phyloP scores from a whole-genome alignment of 1,284 basidiomycete genomes.

The Irpex sp. region DNA sequence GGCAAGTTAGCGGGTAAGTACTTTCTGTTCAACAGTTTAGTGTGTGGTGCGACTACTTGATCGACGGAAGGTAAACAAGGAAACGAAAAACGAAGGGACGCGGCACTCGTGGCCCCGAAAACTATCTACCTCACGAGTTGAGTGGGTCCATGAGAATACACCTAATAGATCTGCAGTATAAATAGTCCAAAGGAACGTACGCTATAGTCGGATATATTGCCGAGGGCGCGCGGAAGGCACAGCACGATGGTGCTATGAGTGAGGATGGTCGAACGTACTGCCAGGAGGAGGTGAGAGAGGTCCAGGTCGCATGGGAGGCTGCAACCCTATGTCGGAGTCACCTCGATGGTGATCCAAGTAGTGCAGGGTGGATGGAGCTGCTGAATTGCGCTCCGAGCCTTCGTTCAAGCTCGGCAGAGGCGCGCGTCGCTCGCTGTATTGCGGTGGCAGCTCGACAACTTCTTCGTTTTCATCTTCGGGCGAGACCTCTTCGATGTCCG shows the following conservation, averaged over 20 bases:
- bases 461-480: conserved; percentile 47
- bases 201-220: conserved; percentile 1
- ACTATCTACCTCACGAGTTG: not conserved
- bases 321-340: conserved; percentile 6
- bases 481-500: conserved; percentile 58
- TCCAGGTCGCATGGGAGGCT: conserved; percentile 13
- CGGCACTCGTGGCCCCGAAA: not conserved
- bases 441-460: conserved; percentile 71
- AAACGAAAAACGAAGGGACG: not conserved
- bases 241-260: conserved; percentile 5
- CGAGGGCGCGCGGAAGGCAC: not conserved
- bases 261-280: not conserved
- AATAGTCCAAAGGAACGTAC: conserved; percentile 11
- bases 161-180: conserved; percentile 9
- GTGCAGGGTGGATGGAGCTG: not conserved
- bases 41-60: not conserved
- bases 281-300: conserved; percentile 4
- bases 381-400: conserved; percentile 3
- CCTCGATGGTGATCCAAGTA: conserved; percentile 12
- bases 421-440: conserved; percentile 55
- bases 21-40: not conserved
- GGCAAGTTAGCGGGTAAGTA: not conserved
- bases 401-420: conserved; percentile 17
- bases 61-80: not conserved
- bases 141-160: conserved; percentile 4